phyloP scores from a whole-genome alignment of 2,329 filamentous ascomycete species.

The Tolypocladium ovalisporum region DNA sequence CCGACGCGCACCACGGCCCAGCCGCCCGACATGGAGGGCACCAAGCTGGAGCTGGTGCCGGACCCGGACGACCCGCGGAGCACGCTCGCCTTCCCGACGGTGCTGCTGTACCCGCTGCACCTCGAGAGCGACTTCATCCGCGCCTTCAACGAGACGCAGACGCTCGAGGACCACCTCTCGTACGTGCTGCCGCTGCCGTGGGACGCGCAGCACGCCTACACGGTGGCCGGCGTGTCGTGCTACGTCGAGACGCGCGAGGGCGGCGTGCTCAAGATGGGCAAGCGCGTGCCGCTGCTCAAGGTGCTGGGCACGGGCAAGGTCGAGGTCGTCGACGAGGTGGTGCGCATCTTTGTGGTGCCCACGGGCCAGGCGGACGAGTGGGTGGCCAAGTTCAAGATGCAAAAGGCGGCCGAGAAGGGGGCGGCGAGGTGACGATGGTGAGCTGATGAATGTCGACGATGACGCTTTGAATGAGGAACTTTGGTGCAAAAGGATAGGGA shows the following conservation, averaged over 20 bases:
- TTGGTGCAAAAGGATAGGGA: neutral
- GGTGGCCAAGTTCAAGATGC: slow-evolving; percentile 74
- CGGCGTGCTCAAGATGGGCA: slow-evolving; percentile 80
- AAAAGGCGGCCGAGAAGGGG: slow-evolving; percentile 43
- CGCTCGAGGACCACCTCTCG: slow-evolving; percentile 63
- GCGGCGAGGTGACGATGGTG: neutral
- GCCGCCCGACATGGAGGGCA: slow-evolving; percentile 83
- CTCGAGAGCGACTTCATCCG: slow-evolving; percentile 87
- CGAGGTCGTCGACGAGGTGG: slow-evolving; percentile 77
- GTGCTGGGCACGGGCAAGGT: slow-evolving; percentile 66
- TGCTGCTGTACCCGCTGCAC: slow-evolving; percentile 77
- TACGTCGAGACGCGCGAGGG: slow-evolving; percentile 77
- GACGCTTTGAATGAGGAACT: neutral
- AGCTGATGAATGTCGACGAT: slow-evolving; percentile 5
- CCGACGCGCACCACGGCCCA: slow-evolving; percentile 52
- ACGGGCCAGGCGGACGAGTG: slow-evolving; percentile 58
- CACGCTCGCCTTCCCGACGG: slow-evolving; percentile 61
- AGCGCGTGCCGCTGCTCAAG: slow-evolving; percentile 68
- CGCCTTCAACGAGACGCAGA: slow-evolving; percentile 67
- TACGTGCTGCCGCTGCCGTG: slow-evolving; percentile 87
- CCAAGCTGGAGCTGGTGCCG: slow-evolving; percentile 55
- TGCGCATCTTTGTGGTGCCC: slow-evolving; percentile 76
- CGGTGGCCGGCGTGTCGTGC: slow-evolving; percentile 58
- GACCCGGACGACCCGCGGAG: slow-evolving; percentile 65
- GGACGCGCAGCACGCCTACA: slow-evolving; percentile 63